A percentile compares a stretch with the other conserved stretches of the same genome.
Evolutionary conservation across 257 asterid species (phyloP).

Genomic region (Gardenia jasminoides): DNA sequence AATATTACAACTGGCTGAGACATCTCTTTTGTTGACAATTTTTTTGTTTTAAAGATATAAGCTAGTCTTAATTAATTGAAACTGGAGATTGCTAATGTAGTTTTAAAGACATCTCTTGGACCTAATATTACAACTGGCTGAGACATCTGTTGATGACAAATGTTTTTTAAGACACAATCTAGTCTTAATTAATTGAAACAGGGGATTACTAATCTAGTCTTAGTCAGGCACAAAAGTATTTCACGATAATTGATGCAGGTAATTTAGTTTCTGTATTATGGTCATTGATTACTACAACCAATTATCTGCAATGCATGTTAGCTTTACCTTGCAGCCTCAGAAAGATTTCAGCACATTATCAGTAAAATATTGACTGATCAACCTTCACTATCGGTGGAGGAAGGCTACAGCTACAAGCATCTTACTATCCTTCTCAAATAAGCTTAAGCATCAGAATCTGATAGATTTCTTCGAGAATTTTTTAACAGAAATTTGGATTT

Average conservation of each 20-base stretch:
- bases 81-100: too few relatives aligned
- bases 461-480: neutral
- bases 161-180: neutral
- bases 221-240: neutral
- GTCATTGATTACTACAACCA: neutral
- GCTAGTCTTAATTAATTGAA: too few relatives aligned
- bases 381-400: neutral
- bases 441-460: neutral
- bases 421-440: neutral
- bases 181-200: too few relatives aligned
- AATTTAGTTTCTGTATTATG: neutral
- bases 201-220: too few relatives aligned
- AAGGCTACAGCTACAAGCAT: neutral
- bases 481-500: neutral
- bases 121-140: neutral
- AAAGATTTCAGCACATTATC: too few relatives aligned
- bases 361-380: neutral
- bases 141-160: neutral
- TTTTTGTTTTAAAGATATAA: neutral
- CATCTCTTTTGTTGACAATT: neutral
- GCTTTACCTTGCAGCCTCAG: too few relatives aligned
- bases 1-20: neutral
- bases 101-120: neutral
- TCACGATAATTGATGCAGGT: too few relatives aligned
- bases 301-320: too few relatives aligned